phyloP scores from a whole-genome alignment of 768 basidiomycete genomes.

The Termitomyces sp. region DNA sequence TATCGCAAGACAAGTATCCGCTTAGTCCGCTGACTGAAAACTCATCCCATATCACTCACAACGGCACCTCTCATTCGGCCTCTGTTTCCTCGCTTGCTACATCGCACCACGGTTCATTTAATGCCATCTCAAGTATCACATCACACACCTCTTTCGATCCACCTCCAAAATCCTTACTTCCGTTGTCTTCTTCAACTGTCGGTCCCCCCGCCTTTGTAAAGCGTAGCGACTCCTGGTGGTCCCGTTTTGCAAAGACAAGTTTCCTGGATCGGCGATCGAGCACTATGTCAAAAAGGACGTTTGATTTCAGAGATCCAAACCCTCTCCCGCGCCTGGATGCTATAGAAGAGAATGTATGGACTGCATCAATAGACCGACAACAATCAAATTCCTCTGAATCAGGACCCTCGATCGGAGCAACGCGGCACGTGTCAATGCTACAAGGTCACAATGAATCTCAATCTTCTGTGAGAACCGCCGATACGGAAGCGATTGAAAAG shows the following conservation, averaged over 20 bases:
- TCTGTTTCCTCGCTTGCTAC: slow-evolving; percentile 25
- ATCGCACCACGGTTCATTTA: slow-evolving; percentile 25
- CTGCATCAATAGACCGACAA: slow-evolving; percentile 19
- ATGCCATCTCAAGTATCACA: slow-evolving; percentile 18
- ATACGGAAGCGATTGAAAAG: slow-evolving; percentile 65
- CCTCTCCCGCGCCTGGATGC: slow-evolving; percentile 64
- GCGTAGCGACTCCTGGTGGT: slow-evolving; percentile 77
- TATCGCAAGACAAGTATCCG: slow-evolving; percentile 26
- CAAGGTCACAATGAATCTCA: slow-evolving; percentile 44
- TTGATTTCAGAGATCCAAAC: slow-evolving; percentile 77
- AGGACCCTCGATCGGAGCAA: slow-evolving; percentile 3
- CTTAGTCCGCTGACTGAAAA: slow-evolving; percentile 38
- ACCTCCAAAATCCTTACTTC: slow-evolving; percentile 24
- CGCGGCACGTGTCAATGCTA: slow-evolving; percentile 18
- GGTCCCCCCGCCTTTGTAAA: slow-evolving; percentile 45
- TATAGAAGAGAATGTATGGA: slow-evolving; percentile 51
- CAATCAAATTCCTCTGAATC: slow-evolving; percentile 7
- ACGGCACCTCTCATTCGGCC: slow-evolving; percentile 20
- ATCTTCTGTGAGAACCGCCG: slow-evolving; percentile 60
- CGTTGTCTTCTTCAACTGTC: slow-evolving; percentile 40
- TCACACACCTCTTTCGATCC: slow-evolving; percentile 25
- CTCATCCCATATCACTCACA: slow-evolving; percentile 30
- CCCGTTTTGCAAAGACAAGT: slow-evolving; percentile 63
- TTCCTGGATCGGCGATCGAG: slow-evolving; percentile 57
- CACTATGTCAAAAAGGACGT: slow-evolving; percentile 28